These are phyloP conservation scores for Apiospora koreana DNA, from an alignment of 2,329 filamentous ascomycete genomes.

Conservation along the genomic window DNA sequence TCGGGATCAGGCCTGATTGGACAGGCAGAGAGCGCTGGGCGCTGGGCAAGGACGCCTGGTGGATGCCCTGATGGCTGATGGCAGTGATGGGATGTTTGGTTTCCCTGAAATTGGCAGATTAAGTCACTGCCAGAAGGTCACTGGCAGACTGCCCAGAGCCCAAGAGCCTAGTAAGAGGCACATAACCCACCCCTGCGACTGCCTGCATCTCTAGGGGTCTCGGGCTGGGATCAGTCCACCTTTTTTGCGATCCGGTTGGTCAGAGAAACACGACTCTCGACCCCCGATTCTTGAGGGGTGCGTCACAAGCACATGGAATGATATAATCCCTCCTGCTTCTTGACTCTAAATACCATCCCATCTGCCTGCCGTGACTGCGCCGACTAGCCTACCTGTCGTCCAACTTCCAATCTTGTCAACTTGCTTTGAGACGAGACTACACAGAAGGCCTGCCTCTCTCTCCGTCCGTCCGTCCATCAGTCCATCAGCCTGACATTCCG, in stretches of 20 bases:
- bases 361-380: neutral
- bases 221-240: neutral
- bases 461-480: neutral
- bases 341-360: neutral
- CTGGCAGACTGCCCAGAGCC: too few relatives aligned
- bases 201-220: constrained; percentile 1
- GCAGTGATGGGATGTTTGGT: neutral
- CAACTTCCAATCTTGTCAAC: too few relatives aligned
- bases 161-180: too few relatives aligned
- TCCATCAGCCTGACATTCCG: neutral
- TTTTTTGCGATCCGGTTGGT: neutral
- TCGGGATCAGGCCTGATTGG: neutral
- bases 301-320: constrained; percentile 1
- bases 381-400: neutral
- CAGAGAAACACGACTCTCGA: neutral
- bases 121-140: neutral
- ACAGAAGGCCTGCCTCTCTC: neutral
- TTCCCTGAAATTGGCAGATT: neutral
- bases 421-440: too few relatives aligned
- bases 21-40: too few relatives aligned
- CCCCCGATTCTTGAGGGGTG: neutral
- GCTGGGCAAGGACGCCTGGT: neutral
- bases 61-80: neutral
- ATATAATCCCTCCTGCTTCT: constrained; percentile 1
- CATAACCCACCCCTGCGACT: neutral